Conservation (phyloP, 495 filamentous ascomycete genomes). For the Immersiella caudata region DNA sequence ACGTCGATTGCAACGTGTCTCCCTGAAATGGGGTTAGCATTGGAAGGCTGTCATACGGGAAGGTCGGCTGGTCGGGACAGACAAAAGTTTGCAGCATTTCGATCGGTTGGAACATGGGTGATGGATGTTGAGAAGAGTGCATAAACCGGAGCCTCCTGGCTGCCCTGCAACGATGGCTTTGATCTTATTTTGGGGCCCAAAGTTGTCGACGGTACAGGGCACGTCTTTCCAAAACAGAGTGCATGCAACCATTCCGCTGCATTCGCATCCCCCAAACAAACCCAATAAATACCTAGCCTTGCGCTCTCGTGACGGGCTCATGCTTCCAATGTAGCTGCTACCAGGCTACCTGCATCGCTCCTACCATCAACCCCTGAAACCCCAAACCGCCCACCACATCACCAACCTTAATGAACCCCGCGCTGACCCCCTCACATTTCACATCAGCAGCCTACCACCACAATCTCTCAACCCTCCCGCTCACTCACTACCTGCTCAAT, state of each 20-base stretch:
- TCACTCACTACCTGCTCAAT: neutral
- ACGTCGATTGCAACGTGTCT: neutral
- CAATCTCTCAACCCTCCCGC: neutral
- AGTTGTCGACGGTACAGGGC: too few relatives aligned
- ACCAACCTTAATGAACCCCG: too few relatives aligned
- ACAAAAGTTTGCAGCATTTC: conserved; percentile 2
- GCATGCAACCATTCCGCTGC: too few relatives aligned
- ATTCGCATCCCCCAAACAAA: too few relatives aligned
- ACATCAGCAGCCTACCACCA: neutral
- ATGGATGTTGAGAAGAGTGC: neutral
- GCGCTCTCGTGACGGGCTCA: too few relatives aligned
- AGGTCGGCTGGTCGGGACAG: neutral
- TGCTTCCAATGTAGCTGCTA: too few relatives aligned
- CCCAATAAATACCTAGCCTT: too few relatives aligned
- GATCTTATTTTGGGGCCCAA: too few relatives aligned
- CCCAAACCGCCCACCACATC: neutral
- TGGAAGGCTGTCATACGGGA: neutral
- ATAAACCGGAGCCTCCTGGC: neutral
- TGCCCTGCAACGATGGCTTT: neutral
- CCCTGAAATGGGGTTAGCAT: neutral
- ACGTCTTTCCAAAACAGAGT: too few relatives aligned
- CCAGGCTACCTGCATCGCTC: too few relatives aligned
- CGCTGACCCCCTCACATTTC: neutral
- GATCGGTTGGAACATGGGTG: neutral
- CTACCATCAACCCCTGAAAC: neutral